phyloP scores from a whole-genome alignment of 768 basidiomycete genomes.

The Phanerochaete sordida region DNA sequence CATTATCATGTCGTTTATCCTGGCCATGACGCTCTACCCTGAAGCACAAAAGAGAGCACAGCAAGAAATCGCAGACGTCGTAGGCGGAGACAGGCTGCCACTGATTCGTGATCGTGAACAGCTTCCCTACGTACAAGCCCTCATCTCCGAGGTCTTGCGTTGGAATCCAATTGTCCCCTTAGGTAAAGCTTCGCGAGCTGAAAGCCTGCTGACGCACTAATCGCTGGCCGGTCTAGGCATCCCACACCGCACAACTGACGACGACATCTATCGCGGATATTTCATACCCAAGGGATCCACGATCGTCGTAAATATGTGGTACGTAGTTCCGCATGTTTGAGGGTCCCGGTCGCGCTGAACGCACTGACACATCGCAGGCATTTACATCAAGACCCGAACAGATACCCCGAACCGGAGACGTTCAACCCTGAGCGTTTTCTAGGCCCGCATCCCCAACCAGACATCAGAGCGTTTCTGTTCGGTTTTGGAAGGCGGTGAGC shows the following conservation, averaged over 20 bases:
- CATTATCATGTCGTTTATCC: slow-evolving; percentile 6
- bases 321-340: background rate
- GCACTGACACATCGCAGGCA: slow-evolving; percentile 16
- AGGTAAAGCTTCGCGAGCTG: too few species aligned
- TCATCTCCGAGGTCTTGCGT: slow-evolving; percentile 25
- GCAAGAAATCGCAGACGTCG: slow-evolving; percentile 17
- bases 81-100: slow-evolving; percentile 14
- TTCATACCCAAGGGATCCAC: slow-evolving; percentile 16
- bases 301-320: slow-evolving; percentile 17
- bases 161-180: slow-evolving; percentile 28
- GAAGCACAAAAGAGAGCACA: slow-evolving; percentile 15
- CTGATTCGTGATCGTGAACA: slow-evolving; percentile 3
- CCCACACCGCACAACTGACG: slow-evolving; percentile 11
- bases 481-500: slow-evolving; percentile 15
- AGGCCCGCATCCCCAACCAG: slow-evolving; percentile 14
- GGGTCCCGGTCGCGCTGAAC: background rate
- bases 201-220: background rate
- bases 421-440: slow-evolving; percentile 22
- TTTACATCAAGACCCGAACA: slow-evolving; percentile 12
- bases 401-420: slow-evolving; percentile 7
- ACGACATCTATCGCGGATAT: slow-evolving; percentile 18
- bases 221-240: background rate
- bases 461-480: slow-evolving; percentile 3
- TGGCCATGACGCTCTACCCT: slow-evolving; percentile 18
- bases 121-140: slow-evolving; percentile 14